Evolutionary conservation across 352 stramenopile species (phyloP).

Genomic region (Halophytophthora polymorphica): DNA sequence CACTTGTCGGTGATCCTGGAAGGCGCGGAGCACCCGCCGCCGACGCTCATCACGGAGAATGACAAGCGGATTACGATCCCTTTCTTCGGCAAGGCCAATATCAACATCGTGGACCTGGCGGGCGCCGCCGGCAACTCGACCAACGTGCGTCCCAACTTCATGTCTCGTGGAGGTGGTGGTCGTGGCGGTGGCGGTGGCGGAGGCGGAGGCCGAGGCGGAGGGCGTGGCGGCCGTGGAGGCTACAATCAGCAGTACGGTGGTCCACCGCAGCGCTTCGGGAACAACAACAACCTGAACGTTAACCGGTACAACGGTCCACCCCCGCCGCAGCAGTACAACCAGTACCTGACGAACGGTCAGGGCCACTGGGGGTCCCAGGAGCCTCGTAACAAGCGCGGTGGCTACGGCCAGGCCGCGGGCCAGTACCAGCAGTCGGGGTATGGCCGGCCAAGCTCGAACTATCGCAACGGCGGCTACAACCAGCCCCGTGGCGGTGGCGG

Average conservation of each 20-base stretch:
- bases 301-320: slow-evolving; percentile 38
- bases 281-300: slow-evolving; percentile 68
- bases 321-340: slow-evolving; percentile 60
- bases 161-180: slow-evolving; percentile 34
- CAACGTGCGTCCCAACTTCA: slow-evolving; percentile 58
- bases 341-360: slow-evolving; percentile 71
- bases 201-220: slow-evolving; percentile 20
- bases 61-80: slow-evolving; percentile 74
- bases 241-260: slow-evolving; percentile 29
- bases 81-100: slow-evolving; percentile 82
- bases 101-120: slow-evolving; percentile 82
- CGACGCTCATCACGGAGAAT: slow-evolving; percentile 49
- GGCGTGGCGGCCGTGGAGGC: slow-evolving; percentile 17
- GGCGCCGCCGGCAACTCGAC: slow-evolving; percentile 45
- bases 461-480: slow-evolving; percentile 27
- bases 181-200: slow-evolving; percentile 23
- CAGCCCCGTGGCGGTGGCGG: slow-evolving; percentile 12
- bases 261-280: slow-evolving; percentile 37
- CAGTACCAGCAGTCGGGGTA: slow-evolving; percentile 22
- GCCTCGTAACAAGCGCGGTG: slow-evolving; percentile 68
- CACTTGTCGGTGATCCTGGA: slow-evolving; percentile 65
- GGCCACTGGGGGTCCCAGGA: slow-evolving; percentile 81
- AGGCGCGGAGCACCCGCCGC: slow-evolving; percentile 32
- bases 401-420: slow-evolving; percentile 36
- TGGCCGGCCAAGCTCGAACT: slow-evolving; percentile 30